These are phyloP conservation scores for Fraxinus sp. DNA, from an alignment of 305 asterid species.

Conservation along the genomic window DNA sequence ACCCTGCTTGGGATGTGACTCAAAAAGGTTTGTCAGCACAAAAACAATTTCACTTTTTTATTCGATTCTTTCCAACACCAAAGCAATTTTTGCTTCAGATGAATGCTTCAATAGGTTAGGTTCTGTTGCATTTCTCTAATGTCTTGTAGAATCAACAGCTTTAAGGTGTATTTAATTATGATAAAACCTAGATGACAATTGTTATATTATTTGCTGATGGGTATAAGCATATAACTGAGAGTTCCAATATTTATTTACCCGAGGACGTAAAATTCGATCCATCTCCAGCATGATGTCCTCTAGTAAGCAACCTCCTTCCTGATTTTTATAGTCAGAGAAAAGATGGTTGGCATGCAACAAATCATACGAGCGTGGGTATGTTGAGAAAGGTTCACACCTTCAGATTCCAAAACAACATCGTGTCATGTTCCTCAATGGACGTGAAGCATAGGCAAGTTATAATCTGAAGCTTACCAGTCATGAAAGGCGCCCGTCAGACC, in stretches of 20 bases:
- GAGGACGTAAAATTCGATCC: slow-evolving; percentile 85
- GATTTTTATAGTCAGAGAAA: slow-evolving; percentile 55
- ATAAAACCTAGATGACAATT: not conserved
- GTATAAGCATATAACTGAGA: not conserved
- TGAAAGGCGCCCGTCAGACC: slow-evolving; percentile 75
- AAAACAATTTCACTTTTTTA: not conserved
- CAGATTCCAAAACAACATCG: slow-evolving; percentile 14
- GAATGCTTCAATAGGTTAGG: not conserved
- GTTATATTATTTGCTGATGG: not conserved
- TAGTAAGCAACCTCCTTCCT: slow-evolving; percentile 64
- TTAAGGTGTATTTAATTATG: not conserved
- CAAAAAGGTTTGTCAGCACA: not conserved
- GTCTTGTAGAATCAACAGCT: slow-evolving; percentile 1
- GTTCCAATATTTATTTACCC: slow-evolving; percentile 40
- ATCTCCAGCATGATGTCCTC: slow-evolving; percentile 89
- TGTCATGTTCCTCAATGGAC: not conserved
- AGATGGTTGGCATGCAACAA: slow-evolving; percentile 73
- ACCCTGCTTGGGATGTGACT: not conserved
- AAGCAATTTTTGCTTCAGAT: not conserved
- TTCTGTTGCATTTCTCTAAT: not conserved
- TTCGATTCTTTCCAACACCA: not conserved
- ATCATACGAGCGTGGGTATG: slow-evolving; percentile 62
- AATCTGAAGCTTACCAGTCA: slow-evolving; percentile 58
- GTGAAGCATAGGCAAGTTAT: not conserved
- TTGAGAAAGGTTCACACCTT: slow-evolving; percentile 61